Percentiles rank a stretch among this genome's conserved stretches.
Evolutionary conservation across 768 basidiomycete species (phyloP).

Genomic region (Kwoniella sp.): DNA sequence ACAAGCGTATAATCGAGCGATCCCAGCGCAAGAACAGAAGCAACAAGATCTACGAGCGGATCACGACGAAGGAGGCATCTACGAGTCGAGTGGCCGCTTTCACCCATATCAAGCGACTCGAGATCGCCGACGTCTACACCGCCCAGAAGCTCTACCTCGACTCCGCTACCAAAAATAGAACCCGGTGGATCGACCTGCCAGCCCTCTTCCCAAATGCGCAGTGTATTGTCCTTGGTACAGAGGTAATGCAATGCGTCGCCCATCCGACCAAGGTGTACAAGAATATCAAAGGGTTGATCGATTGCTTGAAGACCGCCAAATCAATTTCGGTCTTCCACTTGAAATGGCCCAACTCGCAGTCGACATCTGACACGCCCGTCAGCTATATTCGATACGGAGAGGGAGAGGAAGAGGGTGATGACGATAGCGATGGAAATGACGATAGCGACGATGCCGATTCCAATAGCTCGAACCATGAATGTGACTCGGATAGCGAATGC

Average conservation of each 20-base stretch:
- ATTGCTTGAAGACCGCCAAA: neutral
- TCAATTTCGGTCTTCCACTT: neutral
- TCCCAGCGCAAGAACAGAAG: no score
- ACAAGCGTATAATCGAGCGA: no score
- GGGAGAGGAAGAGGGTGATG: no score
- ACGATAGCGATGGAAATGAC: no score
- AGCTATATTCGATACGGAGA: neutral
- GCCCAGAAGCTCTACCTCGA: neutral
- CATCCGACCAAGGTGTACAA: neutral
- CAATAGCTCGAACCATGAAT: neutral
- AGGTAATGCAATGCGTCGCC: neutral
- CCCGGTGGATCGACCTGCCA: neutral
- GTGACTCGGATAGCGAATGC: neutral
- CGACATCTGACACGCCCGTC: neutral
- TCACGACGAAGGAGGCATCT: no score
- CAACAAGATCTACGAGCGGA: no score
- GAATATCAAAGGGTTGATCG: neutral
- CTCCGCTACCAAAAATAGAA: neutral
- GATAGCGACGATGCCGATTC: no score
- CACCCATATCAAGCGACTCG: neutral
- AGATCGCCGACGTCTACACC: neutral
- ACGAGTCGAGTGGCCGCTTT: neutral
- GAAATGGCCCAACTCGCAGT: neutral
- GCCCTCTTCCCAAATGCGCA: neutral
- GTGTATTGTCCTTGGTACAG: neutral